These are phyloP conservation scores for Flaveria floridana DNA, from an alignment of 140 eudicot species.

Conservation along the genomic window DNA sequence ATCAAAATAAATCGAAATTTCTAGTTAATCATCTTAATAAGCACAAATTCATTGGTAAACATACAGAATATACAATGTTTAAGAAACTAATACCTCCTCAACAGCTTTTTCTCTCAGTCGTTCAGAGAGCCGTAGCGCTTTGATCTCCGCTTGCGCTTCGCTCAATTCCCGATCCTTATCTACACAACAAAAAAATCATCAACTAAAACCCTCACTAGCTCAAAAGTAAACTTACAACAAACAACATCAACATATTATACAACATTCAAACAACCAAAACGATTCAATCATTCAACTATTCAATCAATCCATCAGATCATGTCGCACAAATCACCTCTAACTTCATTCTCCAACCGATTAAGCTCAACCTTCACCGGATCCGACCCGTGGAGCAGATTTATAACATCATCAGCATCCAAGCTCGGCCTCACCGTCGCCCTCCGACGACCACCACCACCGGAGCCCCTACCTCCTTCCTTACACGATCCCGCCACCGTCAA, in stretches of 20 bases:
- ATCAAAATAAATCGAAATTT: slow-evolving; percentile 6
- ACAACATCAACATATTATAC: slow-evolving; percentile 10
- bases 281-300: background rate
- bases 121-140: slow-evolving; percentile 77
- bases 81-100: slow-evolving; percentile 68
- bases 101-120: slow-evolving; percentile 90
- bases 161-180: slow-evolving; percentile 90
- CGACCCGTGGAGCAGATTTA: slow-evolving; percentile 85
- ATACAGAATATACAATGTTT: background rate
- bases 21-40: slow-evolving; percentile 11
- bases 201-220: no score
- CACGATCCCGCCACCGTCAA: slow-evolving; percentile 55
- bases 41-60: slow-evolving; percentile 21
- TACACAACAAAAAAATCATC: slow-evolving; percentile 27
- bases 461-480: slow-evolving; percentile 45
- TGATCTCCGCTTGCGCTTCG: slow-evolving; percentile 91
- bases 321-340: slow-evolving; percentile 61
- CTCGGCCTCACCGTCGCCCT: slow-evolving; percentile 69
- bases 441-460: slow-evolving; percentile 47
- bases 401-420: slow-evolving; percentile 76
- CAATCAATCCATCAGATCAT: slow-evolving; percentile 40
- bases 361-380: slow-evolving; percentile 99
- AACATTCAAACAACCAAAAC: slow-evolving; percentile 27
- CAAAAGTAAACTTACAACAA: background rate
- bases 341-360: slow-evolving; percentile 94